Base-by-base conservation (phyloP, 371 early-diverging fungal genomes). In the Paramicrosporidium saccamoebae region DNA sequence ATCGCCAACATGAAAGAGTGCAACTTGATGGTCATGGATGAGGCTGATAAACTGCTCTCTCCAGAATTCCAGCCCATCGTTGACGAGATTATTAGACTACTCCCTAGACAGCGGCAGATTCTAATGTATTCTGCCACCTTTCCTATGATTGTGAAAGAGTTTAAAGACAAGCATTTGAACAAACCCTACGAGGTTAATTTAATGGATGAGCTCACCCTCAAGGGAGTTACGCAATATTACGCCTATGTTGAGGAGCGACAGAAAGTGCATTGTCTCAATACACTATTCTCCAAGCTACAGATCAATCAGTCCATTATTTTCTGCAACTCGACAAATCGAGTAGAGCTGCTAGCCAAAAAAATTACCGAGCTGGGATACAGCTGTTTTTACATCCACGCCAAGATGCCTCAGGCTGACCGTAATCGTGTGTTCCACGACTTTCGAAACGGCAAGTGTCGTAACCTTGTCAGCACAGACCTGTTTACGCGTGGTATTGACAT, bases 261-360 rank as follows among this genome's bases (percentile, higher is more conserved):
- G 38, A 97, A 97, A 42, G 81, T 94, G 1, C 88, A 88, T 40
- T 94, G 69, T 39, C 49, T 86, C 20, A 94, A 90, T 49, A 90
- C 92, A 0, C 50, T 97, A 12, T 86, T 94, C 32, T 79, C 79
- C 3, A 84, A 88, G 65, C 62, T 95, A 10, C 79, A 84, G 58
- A 74, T 95, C 58, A 90, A 94, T 45, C 94, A 97, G 52, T 88
- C 90, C 25, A 88, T 95, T 33, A 92, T 97, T 38, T 97, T 94
- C 45, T 90, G 92, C 49, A 94, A 90, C 50, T 78, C 81, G 5
- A 82, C 90, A 16, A 69, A 73, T 48, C 79, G 88, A 16, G 95
- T 92, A 5, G 90, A 94, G 45, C 55, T 82, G 29, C 51, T 97
- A 29, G 95, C 92, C 21, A 72, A 73, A 42, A 92, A 86, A 41